phyloP scores from a whole-genome alignment of 306 rosid genomes.

The Medicago lupulina region DNA sequence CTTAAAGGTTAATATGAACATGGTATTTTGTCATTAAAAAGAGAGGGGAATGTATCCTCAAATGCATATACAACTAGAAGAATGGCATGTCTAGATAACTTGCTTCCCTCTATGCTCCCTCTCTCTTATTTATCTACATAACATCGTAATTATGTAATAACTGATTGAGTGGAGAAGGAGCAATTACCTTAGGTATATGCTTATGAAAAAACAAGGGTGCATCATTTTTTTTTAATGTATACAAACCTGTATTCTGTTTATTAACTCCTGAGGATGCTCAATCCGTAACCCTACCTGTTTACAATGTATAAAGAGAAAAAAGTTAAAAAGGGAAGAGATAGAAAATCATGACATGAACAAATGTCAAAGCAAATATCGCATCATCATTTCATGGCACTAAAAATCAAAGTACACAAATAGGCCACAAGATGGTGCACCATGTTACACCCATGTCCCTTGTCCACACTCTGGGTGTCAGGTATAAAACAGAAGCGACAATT shows the following conservation, averaged over 20 bases:
- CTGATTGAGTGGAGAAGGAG: background rate
- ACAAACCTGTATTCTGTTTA: slow-evolving; percentile 87
- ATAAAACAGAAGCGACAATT: too few relatives aligned
- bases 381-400: slow-evolving; percentile 26
- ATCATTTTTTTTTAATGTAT: background rate
- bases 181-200: background rate
- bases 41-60: background rate
- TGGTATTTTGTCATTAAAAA: background rate
- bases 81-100: background rate
- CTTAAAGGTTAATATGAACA: background rate
- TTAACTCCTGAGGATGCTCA: slow-evolving; percentile 94
- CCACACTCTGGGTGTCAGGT: too few relatives aligned
- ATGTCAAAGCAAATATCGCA: slow-evolving; percentile 31
- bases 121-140: background rate
- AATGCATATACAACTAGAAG: background rate
- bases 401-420: slow-evolving; percentile 14
- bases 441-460: background rate
- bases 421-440: slow-evolving; percentile 26
- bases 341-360: slow-evolving; percentile 23
- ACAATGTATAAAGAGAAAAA: slow-evolving; percentile 27
- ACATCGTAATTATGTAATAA: background rate
- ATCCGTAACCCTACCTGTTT: slow-evolving; percentile 92
- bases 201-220: slow-evolving; percentile 26
- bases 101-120: background rate
- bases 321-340: background rate